Base-by-base conservation (phyloP, 805 yeast species). In the Lachancea quebecensis region DNA sequence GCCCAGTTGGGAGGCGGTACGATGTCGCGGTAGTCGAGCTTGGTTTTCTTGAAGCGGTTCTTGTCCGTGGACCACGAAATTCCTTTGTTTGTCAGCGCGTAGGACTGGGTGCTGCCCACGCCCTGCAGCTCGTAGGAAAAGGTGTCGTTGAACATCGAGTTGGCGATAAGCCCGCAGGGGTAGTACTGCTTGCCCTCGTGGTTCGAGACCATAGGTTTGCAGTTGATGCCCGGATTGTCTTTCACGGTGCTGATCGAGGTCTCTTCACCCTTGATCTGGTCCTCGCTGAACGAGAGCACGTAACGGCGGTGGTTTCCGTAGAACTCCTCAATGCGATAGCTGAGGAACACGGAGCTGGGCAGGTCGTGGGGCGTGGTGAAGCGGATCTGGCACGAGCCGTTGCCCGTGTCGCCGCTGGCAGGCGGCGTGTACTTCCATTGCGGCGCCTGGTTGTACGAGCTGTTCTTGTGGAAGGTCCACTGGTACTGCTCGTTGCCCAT, bases 1-100 rank as follows among this genome's bases (percentile, higher is more conserved):
- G 67, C 71, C 99, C 99, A 91, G 67, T 85, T 87, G 42, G 93
- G 95, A 5, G 99, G 99, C 10, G 99, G 99, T 2, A 82, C 93
- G 37, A 91, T 82, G 11, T 88, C 81, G 27, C 71, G 59, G 8
- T 81, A 71, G 35, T 73, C 71, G 62, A 93, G 90, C 44, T 70
- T 54, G 1, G 98, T 84, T 58, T 76, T 79, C 68, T 83, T 79
- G 69, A 77, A 91, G 51, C 85, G 75, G 34, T 77, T 68, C 45
- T 77, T 70, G 65, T 93, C 97, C 1, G 88, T 72, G 2, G 77
- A 50, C 99, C 99, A 91, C 3, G 97, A 84, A 44, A 91, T 91
- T 4, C 78, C 88, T 27, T 65, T 61, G 48, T 75, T 72, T 2
- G 75, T 61, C 53, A 80, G 63, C 11, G 44, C 14, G 31, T 46